Evolutionary conservation across 1,284 basidiomycete species (phyloP), one percentile per base, ranked within the genome.

Genomic region (Cutaneotrichosporon mucoides): DNA sequence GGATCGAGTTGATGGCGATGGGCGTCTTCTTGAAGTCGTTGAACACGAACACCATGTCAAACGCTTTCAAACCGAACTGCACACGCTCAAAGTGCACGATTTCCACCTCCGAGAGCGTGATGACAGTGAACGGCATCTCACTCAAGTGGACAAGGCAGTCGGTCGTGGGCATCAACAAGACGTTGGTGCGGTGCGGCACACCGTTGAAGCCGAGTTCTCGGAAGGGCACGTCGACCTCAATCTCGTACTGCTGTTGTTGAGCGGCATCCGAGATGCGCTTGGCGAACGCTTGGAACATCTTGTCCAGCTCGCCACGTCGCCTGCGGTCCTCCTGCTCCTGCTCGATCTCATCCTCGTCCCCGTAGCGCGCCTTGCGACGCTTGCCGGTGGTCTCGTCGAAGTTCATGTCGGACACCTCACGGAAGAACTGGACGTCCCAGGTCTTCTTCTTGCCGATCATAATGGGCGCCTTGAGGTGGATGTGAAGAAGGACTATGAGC

Each of bases 371-470:
- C 79, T 96, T 94, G 62, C 96, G 86, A 79, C 98, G 99, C 67
- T 93, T 86, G 73, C 98, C 98, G 9, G 77, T 79, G 0, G 94
- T 97, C 79, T 99, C 96, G 73, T 99, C 96, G 72, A 98, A 99
- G 67, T 95, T 91, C 41, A 95, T 92, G 71, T 99, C 96, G 0
- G 92, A 91, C 2, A 94, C 96, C 80, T 99, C 96, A 24, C 96
- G 90, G 82, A 90, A 96, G 79, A 99, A 98, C 84, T 99, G 96
- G 8, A 99, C 86, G 75, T 99, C 96, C 88, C 92, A 63, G 6
- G 94, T 88, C 79, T 99, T 99, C 80, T 93, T 95, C 84, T 99
- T 99, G 64, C 96, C 95, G 67, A 99, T 89, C 84, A 99, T 94
- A 76, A 99, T 99, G 3, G 96, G 96, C 2, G 92, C 86, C 78